Evolutionary conservation across 768 basidiomycete species (phyloP).

Genomic region (Rhizopogon vulgaris): DNA sequence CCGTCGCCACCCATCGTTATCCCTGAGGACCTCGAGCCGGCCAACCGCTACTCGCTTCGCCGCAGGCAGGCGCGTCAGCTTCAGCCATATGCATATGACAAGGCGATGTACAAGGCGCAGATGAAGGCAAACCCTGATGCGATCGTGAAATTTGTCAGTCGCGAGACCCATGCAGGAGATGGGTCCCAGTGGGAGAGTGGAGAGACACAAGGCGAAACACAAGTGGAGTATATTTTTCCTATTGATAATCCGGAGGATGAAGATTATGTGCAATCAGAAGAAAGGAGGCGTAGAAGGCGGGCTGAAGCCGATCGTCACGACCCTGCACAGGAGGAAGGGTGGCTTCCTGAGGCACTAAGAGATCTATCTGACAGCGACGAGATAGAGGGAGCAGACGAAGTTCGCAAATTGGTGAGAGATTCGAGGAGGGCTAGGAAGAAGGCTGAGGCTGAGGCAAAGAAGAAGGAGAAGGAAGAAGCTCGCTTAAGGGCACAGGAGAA

Average conservation of each 20-base stretch:
- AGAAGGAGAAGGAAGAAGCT: constrained; percentile 9
- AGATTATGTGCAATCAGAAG: constrained; percentile 17
- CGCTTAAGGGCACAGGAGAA: constrained; percentile 7
- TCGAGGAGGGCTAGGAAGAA: constrained; percentile 26
- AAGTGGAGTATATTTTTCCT: constrained; percentile 23
- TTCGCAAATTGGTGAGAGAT: constrained; percentile 27
- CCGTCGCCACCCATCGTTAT: constrained; percentile 2
- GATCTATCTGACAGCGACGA: constrained; percentile 37
- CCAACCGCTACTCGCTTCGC: constrained; percentile 49
- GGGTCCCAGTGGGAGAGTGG: constrained; percentile 25
- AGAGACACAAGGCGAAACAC: constrained; percentile 7
- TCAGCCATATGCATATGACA: constrained; percentile 57
- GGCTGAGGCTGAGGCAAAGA: constrained; percentile 14
- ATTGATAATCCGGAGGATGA: constrained; percentile 17
- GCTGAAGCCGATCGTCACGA: constrained; percentile 1
- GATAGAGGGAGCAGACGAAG: constrained; percentile 25
- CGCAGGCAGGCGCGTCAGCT: constrained; percentile 48
- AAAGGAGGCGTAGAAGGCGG: constrained; percentile 8
- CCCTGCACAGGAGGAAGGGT: constrained; percentile 7
- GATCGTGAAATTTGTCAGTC: constrained; percentile 45
- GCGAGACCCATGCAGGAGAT: constrained; percentile 15
- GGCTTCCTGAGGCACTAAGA: constrained; percentile 32
- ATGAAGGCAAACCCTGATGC: constrained; percentile 59
- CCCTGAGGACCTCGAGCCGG: constrained; percentile 12
- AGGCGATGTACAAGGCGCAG: constrained; percentile 42